These are phyloP conservation scores for Schizophyllum commune DNA, from an alignment of 1,284 basidiomycete species.

Conservation along the genomic window DNA sequence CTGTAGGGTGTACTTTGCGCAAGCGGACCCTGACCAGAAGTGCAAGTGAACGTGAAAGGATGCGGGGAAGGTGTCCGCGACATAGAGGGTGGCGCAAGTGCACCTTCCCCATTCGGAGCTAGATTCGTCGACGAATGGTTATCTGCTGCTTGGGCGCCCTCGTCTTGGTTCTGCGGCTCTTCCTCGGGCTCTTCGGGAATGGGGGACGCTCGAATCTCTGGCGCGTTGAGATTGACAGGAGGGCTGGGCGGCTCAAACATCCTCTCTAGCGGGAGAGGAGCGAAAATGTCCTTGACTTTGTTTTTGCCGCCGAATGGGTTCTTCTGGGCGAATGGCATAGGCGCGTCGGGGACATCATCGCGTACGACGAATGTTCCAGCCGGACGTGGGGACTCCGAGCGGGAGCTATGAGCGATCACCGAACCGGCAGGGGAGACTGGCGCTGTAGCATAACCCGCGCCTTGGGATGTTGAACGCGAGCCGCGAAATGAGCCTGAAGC, in stretches of 20 bases:
- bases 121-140: background rate
- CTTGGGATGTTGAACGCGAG: background rate
- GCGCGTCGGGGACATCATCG: constrained; percentile 53
- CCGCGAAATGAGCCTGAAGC: background rate
- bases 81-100: background rate
- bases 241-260: constrained; percentile 91
- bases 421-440: constrained; percentile 2
- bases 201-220: background rate
- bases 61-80: background rate
- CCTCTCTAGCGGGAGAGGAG: constrained; percentile 72
- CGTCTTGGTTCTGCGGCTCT: background rate
- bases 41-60: background rate
- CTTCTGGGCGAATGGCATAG: constrained; percentile 41
- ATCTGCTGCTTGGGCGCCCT: too few relatives aligned
- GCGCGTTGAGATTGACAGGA: constrained; percentile 23
- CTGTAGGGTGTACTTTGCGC: background rate
- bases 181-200: background rate
- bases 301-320: constrained; percentile 60
- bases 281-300: constrained; percentile 75
- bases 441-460: background rate
- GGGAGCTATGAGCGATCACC: constrained; percentile 22
- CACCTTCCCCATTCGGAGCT: background rate
- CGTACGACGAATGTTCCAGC: constrained; percentile 77
- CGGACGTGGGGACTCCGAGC: constrained; percentile 19
- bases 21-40: background rate